phyloP scores from a whole-genome alignment of 768 basidiomycete species.

The Lepiota subincarnata region DNA sequence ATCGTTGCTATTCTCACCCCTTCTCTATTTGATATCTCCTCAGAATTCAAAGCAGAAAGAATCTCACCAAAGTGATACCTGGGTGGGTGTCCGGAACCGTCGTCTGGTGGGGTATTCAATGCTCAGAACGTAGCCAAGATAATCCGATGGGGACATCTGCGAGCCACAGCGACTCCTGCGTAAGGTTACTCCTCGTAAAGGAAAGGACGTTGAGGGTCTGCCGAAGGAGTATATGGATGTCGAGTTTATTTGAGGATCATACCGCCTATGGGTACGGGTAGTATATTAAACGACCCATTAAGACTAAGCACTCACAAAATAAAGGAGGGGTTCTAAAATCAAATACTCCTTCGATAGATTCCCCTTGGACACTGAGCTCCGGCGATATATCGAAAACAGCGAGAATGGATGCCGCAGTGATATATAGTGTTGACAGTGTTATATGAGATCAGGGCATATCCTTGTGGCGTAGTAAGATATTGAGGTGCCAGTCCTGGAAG shows the following conservation, averaged over 20 bases:
- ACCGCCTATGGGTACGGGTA: too few species aligned
- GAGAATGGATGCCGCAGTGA: slow-evolving; percentile 8
- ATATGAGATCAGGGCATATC: slow-evolving; percentile 10
- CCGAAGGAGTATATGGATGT: background rate
- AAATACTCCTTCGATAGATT: background rate
- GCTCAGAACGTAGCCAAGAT: background rate
- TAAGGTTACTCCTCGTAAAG: slow-evolving; percentile 1
- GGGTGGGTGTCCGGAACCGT: too few species aligned
- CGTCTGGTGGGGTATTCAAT: too few species aligned
- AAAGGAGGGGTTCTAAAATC: background rate
- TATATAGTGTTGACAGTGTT: background rate
- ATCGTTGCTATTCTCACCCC: slow-evolving; percentile 7
- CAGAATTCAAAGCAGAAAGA: slow-evolving; percentile 4
- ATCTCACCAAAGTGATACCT: background rate
- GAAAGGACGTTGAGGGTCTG: background rate
- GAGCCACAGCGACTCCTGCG: background rate
- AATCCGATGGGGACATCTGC: background rate
- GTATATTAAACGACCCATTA: too few species aligned
- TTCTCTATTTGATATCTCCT: slow-evolving; percentile 16
- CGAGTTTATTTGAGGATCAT: background rate
- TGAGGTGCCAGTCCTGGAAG: background rate
- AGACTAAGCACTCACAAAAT: slow-evolving; percentile 2
- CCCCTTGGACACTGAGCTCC: background rate
- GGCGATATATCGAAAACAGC: slow-evolving; percentile 17
- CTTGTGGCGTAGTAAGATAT: background rate